Evolutionary conservation across 2,329 filamentous ascomycete genomes (phyloP).

Genomic region (Septoria petroselini): DNA sequence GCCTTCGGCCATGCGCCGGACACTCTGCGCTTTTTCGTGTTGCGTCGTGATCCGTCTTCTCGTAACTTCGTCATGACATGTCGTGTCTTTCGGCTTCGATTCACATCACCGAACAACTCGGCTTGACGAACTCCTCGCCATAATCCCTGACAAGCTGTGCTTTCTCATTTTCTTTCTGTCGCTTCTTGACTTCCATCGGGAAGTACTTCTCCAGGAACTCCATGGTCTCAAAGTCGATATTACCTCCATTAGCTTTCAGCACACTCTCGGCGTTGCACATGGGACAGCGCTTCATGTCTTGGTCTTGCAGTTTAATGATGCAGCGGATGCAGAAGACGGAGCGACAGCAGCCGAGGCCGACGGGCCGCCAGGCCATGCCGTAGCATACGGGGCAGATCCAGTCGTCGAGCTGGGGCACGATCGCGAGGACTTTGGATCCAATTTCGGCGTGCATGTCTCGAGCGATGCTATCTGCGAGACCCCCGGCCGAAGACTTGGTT

Average conservation of each 20-base stretch:
- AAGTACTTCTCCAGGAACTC: slow-evolving; percentile 74
- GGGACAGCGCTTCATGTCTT: slow-evolving; percentile 66
- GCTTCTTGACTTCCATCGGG: slow-evolving; percentile 64
- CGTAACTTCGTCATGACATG: background rate
- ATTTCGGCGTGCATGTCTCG: slow-evolving; percentile 73
- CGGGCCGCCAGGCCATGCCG: slow-evolving; percentile 73
- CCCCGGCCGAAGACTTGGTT: slow-evolving; percentile 56
- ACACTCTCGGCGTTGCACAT: slow-evolving; percentile 72
- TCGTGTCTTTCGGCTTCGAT: slow-evolving; percentile 11
- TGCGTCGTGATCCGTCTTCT: background rate
- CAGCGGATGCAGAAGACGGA: slow-evolving; percentile 84
- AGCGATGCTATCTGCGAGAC: slow-evolving; percentile 66
- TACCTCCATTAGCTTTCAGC: slow-evolving; percentile 64
- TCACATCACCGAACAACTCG: slow-evolving; percentile 36
- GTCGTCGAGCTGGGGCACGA: slow-evolving; percentile 79
- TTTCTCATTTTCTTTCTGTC: slow-evolving; percentile 65
- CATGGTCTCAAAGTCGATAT: slow-evolving; percentile 64
- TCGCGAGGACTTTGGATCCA: slow-evolving; percentile 65
- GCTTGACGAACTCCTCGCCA: slow-evolving; percentile 38
- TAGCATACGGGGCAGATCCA: slow-evolving; percentile 80
- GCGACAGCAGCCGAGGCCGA: slow-evolving; percentile 66
- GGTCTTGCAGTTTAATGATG: slow-evolving; percentile 73
- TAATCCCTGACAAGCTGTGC: slow-evolving; percentile 59
- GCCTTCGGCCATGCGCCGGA: background rate
- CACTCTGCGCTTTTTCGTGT: slow-evolving; percentile 7